Base-by-base conservation (phyloP, 176 grass and related monocot genomes). In the Melocanna baccifera region DNA sequence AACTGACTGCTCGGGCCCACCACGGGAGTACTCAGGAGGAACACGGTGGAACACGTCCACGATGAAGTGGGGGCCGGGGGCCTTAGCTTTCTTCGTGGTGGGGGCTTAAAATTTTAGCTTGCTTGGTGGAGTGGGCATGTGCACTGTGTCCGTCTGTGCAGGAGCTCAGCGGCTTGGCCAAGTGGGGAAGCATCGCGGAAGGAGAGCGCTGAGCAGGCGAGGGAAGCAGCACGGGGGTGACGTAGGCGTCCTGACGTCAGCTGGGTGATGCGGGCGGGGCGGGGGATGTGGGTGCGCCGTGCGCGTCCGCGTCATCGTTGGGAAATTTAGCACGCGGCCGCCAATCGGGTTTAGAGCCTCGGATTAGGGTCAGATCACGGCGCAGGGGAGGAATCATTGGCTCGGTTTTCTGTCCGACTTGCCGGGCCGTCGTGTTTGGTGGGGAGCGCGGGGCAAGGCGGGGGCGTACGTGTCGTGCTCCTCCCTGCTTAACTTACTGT, bases 181-280 rank as follows among this genome's bases (percentile, higher is more conserved):
- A 69, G 75, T 76, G 9, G 61, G 87, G 87, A 81, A 89, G 76
- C 62, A 89, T 59, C 87, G 28, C 1, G 50, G 82, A 89, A 85
- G 15, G 1, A 6, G 73, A 10, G 26, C 12, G 48, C 48, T 15
- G 18, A 2, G 51, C 1, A 12, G 6, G 78, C 5, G 2, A 15
- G 14, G 1, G 4, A 7, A 12, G 58, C 2, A 47, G 2, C 32
- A 57, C 64, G 28, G 0, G 0, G 2, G 14, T 68, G 82, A 80
- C 81, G 76, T 74, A 22, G 18, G 2, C 0, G 52, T 0, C 0
- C 4, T 61, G 71, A 82, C 79, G 86, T 51, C 6, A 14, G 0
- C 4, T 0, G 0, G 39, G 7, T 67, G 50, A 69, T 29, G 85
- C 19, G 41, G 32, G 8, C 23, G 5, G 10, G 14, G 25, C 1